These are phyloP conservation scores for Sphagnum contortum DNA, from an alignment of 225 moss, liverwort and hornwort genomes.

Conservation along the genomic window DNA sequence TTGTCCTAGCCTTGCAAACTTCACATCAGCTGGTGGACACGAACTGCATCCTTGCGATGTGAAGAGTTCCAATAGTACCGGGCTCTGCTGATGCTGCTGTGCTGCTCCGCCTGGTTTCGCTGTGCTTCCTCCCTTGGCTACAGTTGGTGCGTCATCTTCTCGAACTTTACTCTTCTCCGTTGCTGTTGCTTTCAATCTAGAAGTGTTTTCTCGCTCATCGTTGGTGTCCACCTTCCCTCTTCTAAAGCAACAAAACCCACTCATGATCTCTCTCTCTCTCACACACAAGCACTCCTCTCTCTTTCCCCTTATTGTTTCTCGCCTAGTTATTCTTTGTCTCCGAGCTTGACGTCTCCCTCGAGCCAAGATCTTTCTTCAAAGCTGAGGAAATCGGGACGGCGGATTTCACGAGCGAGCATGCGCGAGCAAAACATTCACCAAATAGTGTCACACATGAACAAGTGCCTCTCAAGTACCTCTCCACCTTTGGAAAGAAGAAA, in stretches of 20 bases:
- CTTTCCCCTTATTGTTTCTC: too few species aligned
- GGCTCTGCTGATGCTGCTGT: constrained; percentile 47
- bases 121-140: constrained; percentile 12
- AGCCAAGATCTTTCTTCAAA: too few species aligned
- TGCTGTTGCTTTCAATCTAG: constrained; percentile 23
- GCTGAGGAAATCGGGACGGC: too few species aligned
- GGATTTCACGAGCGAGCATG: too few species aligned
- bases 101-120: neutral
- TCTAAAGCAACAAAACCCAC: constrained; percentile 50
- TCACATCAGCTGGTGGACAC: constrained; percentile 76
- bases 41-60: constrained; percentile 95
- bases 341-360: too few species aligned
- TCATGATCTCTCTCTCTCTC: constrained; percentile 18
- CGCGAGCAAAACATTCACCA: too few species aligned
- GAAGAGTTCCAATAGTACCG: constrained; percentile 74
- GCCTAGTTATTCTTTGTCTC: too few species aligned
- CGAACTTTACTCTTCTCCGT: constrained; percentile 17
- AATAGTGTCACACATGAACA: too few species aligned
- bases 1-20: constrained; percentile 81
- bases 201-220: constrained; percentile 2
- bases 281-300: too few species aligned
- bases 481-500: too few species aligned
- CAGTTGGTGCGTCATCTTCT: constrained; percentile 5
- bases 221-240: constrained; percentile 37
- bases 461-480: too few species aligned